Base-by-base conservation (phyloP, 257 asterid species). In the Agastache rugosa region DNA sequence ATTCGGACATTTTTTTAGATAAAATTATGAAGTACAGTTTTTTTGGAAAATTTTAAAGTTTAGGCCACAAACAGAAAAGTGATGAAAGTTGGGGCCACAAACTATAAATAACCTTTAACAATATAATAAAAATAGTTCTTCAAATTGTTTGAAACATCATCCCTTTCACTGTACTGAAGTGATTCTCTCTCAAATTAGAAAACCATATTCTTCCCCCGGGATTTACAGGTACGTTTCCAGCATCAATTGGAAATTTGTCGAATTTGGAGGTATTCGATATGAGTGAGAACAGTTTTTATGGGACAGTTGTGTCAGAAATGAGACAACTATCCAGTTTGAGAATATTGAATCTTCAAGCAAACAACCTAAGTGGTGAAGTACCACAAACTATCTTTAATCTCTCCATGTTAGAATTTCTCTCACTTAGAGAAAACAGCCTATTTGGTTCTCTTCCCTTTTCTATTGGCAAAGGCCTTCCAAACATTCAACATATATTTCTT, bases 341-440 rank as follows among this genome's bases (percentile, higher is more conserved):
- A 4, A 0, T 0, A 23, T 4, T 78, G 35, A 11, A 11, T 34
- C 37, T 78, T 7, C 47, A 4, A 22, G 0, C 0, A 0, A 82
- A 75, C 44, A 65, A 23, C 11, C 35, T 77, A 0, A 47, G 5
- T 60, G 60, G 82, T 74, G 63, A 56, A 54, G 8, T 68, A 8
- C 72, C 83, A 50, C 50, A 39, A 45, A 72, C 81, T 62, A 16
- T 79, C 51, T 69, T 79, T 73, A 72, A 72, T 45, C 17, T 60
- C 50, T 42, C 77, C 62, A 44, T 16, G 6, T 29, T 72, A 17
- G 16, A 7, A 17, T 48, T 42, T 42, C 45, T 71, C 17, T 31
- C 22, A 8, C 23, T 72, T 47, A 48, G 17, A 61, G 2, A 0
- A 3, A 72, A 60, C 61, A 45, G 45, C 8, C 34, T 72, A 4